Conservation (phyloP, 139 green algal species). For the Chlorella sp. region DNA sequence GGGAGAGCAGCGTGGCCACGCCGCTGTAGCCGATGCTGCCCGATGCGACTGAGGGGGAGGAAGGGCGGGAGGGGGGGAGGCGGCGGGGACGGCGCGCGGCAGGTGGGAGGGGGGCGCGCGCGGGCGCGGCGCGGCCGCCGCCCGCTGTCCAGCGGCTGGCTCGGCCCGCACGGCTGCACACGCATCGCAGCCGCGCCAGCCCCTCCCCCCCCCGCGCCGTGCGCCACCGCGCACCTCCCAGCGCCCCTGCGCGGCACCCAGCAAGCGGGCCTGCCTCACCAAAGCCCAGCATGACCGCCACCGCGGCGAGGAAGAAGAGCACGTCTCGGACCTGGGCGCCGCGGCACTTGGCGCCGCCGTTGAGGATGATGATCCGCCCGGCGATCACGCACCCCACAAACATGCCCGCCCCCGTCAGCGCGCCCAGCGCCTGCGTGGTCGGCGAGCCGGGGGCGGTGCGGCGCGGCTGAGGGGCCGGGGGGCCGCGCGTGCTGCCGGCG, state of each 20-base stretch:
- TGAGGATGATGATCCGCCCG: slow-evolving; percentile 55
- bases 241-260: too few species aligned
- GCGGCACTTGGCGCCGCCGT: slow-evolving; percentile 55
- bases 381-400: slow-evolving; percentile 79
- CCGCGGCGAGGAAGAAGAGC: slow-evolving; percentile 51
- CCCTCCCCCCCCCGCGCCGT: too few species aligned
- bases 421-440: slow-evolving; percentile 47
- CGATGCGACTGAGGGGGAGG: slow-evolving; percentile 5
- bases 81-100: too few species aligned
- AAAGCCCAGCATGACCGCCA: slow-evolving; percentile 29
- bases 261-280: slow-evolving; percentile 15
- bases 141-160: too few species aligned
- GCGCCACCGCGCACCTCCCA: too few species aligned
- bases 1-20: slow-evolving; percentile 47
- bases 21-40: slow-evolving; percentile 30
- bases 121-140: neutral
- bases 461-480: too few species aligned
- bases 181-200: too few species aligned
- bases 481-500: too few species aligned
- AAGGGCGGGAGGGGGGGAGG: neutral
- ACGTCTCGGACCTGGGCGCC: slow-evolving; percentile 85
- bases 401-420: slow-evolving; percentile 72
- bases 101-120: too few species aligned
- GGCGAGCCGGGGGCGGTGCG: too few species aligned
- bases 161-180: too few species aligned